A percentile compares a stretch with the other conserved stretches of the same genome.
Conservation (phyloP, 352 stramenopile species). For the Blastocystis sp. region DNA sequence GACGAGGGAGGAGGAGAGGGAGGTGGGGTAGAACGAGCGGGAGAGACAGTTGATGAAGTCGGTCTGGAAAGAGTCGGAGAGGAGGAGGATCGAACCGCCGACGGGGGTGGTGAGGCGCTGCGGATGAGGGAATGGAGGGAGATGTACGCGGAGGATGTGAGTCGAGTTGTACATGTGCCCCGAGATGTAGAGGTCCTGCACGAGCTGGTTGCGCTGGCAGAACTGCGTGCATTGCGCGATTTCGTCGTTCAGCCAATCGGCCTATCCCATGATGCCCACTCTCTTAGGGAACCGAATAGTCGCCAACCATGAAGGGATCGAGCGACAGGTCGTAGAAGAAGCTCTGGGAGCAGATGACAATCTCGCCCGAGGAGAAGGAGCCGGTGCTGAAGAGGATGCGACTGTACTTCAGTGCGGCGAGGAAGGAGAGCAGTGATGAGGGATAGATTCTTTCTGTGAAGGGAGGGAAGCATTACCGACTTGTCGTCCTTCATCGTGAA, state of each 20-base stretch:
- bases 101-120: not conserved
- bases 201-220: conserved; percentile 8
- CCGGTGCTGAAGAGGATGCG: not conserved
- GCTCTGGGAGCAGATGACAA: not conserved
- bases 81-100: not conserved
- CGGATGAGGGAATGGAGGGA: not conserved
- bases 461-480: not conserved
- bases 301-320: not conserved
- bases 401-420: not conserved
- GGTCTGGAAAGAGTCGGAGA: conserved; percentile 15
- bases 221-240: not conserved
- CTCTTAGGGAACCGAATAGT: not conserved
- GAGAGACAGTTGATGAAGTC: conserved; percentile 35
- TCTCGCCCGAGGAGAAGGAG: not conserved
- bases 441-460: not conserved
- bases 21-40: not conserved
- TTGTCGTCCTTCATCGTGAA: conserved; percentile 28
- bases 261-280: not conserved
- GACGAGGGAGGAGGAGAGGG: not conserved
- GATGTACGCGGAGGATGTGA: not conserved
- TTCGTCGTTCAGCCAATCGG: not conserved
- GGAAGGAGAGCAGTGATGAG: not conserved
- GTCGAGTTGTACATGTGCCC: conserved; percentile 7
- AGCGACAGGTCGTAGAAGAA: conserved; percentile 5
- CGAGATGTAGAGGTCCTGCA: not conserved